Evolutionary conservation across 2,329 filamentous ascomycete species (phyloP), one percentile per base, ranked within the genome.

Genomic region (Pseudogymnoascus sp.): DNA sequence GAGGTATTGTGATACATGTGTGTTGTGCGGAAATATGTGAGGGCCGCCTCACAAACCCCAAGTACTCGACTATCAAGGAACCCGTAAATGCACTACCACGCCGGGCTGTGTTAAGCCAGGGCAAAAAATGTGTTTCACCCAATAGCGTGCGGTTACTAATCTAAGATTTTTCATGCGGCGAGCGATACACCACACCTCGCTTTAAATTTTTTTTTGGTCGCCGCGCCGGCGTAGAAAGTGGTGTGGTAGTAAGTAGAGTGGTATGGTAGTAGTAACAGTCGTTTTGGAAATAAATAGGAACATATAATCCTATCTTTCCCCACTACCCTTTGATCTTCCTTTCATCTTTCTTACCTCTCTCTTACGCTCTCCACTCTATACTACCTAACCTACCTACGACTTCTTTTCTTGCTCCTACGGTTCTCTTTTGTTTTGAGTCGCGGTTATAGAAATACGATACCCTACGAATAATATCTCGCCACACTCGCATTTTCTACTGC

Each of bases 161-260:
- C n/a, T 57, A 57, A 33, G 50, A 57, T 57, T 57, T 57, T 57
- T 57, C 50, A 57, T 57, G 50, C 50, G 50, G 50, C 50, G 50
- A 57, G 9, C 50, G 50, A 33, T 6, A 57, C 50, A 33, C 50
- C n/a, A 31, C 50, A 19, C 17, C 50, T 57, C 50, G 28, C 50
- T 33, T 57, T 50, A 9, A 47, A 4, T 47, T 50, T 47, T 50
- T 50, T 50, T 28, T 50, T n/a, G 15, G 7, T 33, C 28, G 47
- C 50, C 50, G 50, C 50, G 13, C 9, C 50, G 28, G 50, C 50
- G 50, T 53, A 23, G 44, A 50, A 47, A 50, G 21, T 50, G 44
- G 21, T 47, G 42, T 44, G 44, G 21, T 50, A n/a, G 26, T 53
- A n/a, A n/a, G n/a, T n/a, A n/a, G n/a, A n/a, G n/a, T n/a, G n/a